phyloP scores from a whole-genome alignment of 1,284 basidiomycete genomes.

The Vanrija sp. region DNA sequence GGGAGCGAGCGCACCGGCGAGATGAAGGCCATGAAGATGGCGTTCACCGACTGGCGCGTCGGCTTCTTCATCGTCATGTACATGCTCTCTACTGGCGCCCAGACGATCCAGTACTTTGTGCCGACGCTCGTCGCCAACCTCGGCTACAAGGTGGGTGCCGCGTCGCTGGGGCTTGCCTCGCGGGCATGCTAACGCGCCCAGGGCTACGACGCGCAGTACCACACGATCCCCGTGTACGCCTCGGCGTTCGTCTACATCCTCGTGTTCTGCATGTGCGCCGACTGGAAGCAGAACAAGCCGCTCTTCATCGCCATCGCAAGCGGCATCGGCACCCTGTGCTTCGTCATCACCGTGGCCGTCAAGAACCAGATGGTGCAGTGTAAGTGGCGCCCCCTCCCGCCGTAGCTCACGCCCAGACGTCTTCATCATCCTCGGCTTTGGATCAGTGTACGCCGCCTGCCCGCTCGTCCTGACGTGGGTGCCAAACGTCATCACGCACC shows the following conservation, averaged over 20 bases:
- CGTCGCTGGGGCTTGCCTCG: too few relatives aligned
- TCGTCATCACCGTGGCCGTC: slow-evolving; percentile 48
- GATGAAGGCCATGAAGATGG: slow-evolving; percentile 45
- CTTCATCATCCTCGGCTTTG: slow-evolving; percentile 53
- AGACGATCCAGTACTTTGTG: slow-evolving; percentile 54
- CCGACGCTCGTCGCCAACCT: slow-evolving; percentile 45
- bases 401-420: slow-evolving; percentile 26
- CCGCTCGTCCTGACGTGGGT: slow-evolving; percentile 51
- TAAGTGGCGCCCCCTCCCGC: neutral
- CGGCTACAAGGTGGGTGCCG: slow-evolving; percentile 16
- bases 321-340: slow-evolving; percentile 39
- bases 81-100: slow-evolving; percentile 50
- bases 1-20: slow-evolving; percentile 40
- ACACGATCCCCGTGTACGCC: slow-evolving; percentile 53
- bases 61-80: slow-evolving; percentile 49
- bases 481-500: slow-evolving; percentile 42
- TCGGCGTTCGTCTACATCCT: slow-evolving; percentile 46
- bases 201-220: slow-evolving; percentile 49
- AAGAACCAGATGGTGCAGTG: slow-evolving; percentile 47
- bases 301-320: slow-evolving; percentile 44
- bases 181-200: too few relatives aligned
- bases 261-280: slow-evolving; percentile 49
- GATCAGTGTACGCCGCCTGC: slow-evolving; percentile 50
- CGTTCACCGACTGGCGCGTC: slow-evolving; percentile 32
- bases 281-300: slow-evolving; percentile 47